These are phyloP conservation scores for Paraphaeosphaeria sporulosa DNA, from an alignment of 2,329 filamentous ascomycete species.

Conservation along the genomic window DNA sequence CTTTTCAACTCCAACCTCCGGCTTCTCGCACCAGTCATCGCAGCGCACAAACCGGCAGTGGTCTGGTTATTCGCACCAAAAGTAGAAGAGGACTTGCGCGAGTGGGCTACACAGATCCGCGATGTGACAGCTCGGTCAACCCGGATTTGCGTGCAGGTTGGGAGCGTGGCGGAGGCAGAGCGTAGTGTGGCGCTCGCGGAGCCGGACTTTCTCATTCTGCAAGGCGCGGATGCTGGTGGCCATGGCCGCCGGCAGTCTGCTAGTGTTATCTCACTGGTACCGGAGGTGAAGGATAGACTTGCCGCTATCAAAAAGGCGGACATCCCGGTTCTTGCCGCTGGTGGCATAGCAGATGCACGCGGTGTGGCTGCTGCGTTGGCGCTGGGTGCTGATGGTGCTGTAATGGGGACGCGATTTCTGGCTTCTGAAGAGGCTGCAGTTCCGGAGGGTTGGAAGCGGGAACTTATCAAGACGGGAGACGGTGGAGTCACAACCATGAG, in stretches of 20 bases:
- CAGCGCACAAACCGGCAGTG: slow-evolving; percentile 61
- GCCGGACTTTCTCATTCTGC: slow-evolving; percentile 65
- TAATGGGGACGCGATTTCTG: slow-evolving; percentile 70
- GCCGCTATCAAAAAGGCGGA: slow-evolving; percentile 52
- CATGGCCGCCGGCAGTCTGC: slow-evolving; percentile 60
- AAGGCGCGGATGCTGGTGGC: slow-evolving; percentile 69
- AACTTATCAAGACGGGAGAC: slow-evolving; percentile 54
- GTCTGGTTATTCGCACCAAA: slow-evolving; percentile 72
- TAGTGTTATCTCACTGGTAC: slow-evolving; percentile 63
- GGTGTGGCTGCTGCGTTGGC: slow-evolving; percentile 64
- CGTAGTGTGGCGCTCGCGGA: slow-evolving; percentile 56
- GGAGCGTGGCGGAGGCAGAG: slow-evolving; percentile 63
- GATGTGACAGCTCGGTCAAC: slow-evolving; percentile 41
- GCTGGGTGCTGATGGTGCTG: slow-evolving; percentile 61
- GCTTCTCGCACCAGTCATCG: slow-evolving; percentile 60
- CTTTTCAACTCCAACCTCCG: slow-evolving; percentile 57
- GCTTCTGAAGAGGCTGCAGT: slow-evolving; percentile 57
- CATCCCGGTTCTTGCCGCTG: slow-evolving; percentile 59
- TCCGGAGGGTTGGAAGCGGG: slow-evolving; percentile 54
- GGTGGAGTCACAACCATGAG: slow-evolving; percentile 57
- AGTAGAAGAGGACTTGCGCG: slow-evolving; percentile 39
- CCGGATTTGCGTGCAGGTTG: slow-evolving; percentile 66
- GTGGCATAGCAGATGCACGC: slow-evolving; percentile 65
- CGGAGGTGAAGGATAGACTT: slow-evolving; percentile 58
- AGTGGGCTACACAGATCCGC: slow-evolving; percentile 40